Base-by-base conservation (phyloP, 1,284 basidiomycete species). In the Ustilago tritici region DNA sequence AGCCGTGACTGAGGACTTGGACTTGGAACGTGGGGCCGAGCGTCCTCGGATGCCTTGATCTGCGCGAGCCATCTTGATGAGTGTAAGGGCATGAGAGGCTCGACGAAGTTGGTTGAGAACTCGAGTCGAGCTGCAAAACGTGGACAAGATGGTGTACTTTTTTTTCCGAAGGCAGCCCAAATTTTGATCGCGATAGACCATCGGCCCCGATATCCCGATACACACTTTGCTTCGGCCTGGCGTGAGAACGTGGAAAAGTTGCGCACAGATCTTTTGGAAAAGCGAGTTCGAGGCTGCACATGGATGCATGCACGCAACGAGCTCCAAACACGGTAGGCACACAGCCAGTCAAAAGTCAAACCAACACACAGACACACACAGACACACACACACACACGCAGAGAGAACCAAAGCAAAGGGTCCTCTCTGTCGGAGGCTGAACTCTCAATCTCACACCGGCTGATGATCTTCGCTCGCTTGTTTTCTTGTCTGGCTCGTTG, bases 11-110 rank as follows among this genome's bases (percentile, higher is more conserved):
- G 67, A 73, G 1, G 76, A 78, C 1, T 70, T 57, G 0, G 64
- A 61, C 50, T 78, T 78, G 54, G 70, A 60, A 32, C 70, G 65
- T 32, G 70, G 70, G 9, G 70, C 65, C 8, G 70, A 73, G 3
- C 70, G 70, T 36, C 61, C 65, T 35, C 50, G 61, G 35, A 73
- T 73, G 40, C 70, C 70, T 58, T 73, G 70, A 34, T 73, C 70
- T 35, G 65, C 70, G 2, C 70, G 65, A 35, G 55, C 70, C 70
- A 73, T 73, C 3, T 38, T 56, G 62, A 8, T 7, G 12, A 6
- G 11, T 15, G 11, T 12, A 41, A 15, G 40, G 11, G 40, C 34
- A 15, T 14, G 17, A 31, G 11, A 9, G 35, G 10, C 11, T 7
- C 52, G 11, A 31, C n/a, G 19, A 32, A 28, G 50, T 17, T 32